A percentile compares a stretch with the other conserved stretches of the same genome.
Evolutionary conservation across 1,284 basidiomycete species (phyloP).

Genomic region (Anthracocystis walkeri): DNA sequence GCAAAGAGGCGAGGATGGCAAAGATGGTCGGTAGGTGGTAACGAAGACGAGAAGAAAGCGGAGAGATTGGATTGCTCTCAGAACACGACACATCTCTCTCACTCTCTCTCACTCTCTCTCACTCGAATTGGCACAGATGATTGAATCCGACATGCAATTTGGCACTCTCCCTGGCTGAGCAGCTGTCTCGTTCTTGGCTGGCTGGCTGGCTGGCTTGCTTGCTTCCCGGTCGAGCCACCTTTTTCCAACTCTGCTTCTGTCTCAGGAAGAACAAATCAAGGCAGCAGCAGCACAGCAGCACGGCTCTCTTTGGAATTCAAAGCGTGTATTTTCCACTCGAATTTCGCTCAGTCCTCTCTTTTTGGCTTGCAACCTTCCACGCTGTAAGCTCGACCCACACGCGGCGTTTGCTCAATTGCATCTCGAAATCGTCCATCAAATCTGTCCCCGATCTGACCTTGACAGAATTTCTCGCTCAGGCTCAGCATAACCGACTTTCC

Average conservation of each 20-base stretch:
- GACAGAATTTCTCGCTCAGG: too few species aligned
- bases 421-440: background rate
- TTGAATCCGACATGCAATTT: conserved; percentile 2
- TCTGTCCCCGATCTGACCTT: background rate
- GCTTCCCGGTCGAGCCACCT: conserved; percentile 16
- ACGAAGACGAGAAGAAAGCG: conserved; percentile 7
- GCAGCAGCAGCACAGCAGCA: background rate
- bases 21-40: background rate
- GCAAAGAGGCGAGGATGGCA: conserved; percentile 4
- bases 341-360: background rate
- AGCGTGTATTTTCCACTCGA: background rate
- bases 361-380: conserved; percentile 5
- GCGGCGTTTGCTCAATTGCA: background rate
- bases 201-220: background rate
- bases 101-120: background rate
- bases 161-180: background rate
- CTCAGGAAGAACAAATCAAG: conserved; percentile 13
- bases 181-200: conserved; percentile 1
- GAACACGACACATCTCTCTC: conserved; percentile 7
- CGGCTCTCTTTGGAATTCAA: background rate
- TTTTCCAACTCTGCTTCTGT: background rate
- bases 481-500: conserved; percentile 2
- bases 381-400: conserved; percentile 1
- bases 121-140: too few species aligned
- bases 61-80: background rate